phyloP scores from a whole-genome alignment of 345 rosid species.

The Salix udensis region DNA sequence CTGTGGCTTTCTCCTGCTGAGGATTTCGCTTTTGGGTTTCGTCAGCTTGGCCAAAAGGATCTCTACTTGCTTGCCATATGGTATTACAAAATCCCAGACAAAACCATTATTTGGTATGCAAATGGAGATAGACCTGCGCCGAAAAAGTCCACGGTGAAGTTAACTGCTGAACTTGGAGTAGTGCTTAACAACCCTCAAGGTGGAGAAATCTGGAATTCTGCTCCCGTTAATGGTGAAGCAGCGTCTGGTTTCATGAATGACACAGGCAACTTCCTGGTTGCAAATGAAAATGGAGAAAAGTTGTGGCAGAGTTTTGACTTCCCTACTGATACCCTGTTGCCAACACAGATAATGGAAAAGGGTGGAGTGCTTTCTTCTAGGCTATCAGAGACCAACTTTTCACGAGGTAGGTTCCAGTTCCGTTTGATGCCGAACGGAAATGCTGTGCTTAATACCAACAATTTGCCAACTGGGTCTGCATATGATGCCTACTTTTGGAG shows the following conservation, averaged over 20 bases:
- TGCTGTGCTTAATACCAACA: background rate
- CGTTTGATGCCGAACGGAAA: background rate
- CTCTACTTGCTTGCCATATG: background rate
- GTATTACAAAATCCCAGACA: background rate
- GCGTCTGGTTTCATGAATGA: background rate
- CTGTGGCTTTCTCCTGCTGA: background rate
- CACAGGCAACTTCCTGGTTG: background rate
- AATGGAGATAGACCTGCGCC: background rate
- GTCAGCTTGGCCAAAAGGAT: background rate
- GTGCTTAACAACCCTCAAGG: background rate
- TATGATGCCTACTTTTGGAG: background rate
- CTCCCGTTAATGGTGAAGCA: too few species aligned
- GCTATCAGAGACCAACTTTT: constrained; percentile 1
- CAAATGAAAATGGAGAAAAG: background rate
- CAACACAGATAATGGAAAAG: background rate
- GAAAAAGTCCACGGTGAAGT: background rate
- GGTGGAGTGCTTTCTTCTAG: background rate
- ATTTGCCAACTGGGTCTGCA: background rate
- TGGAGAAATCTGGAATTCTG: background rate
- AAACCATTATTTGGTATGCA: background rate
- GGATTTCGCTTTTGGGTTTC: constrained; percentile 6
- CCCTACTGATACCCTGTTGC: constrained; percentile 6
- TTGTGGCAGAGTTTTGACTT: constrained; percentile 1
- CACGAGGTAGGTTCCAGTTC: constrained; percentile 3
- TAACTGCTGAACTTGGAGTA: background rate